A percentile compares a stretch with the other conserved stretches of the same genome.
phyloP scores from a whole-genome alignment of 768 basidiomycete species.

The Flagelloscypha sp. region DNA sequence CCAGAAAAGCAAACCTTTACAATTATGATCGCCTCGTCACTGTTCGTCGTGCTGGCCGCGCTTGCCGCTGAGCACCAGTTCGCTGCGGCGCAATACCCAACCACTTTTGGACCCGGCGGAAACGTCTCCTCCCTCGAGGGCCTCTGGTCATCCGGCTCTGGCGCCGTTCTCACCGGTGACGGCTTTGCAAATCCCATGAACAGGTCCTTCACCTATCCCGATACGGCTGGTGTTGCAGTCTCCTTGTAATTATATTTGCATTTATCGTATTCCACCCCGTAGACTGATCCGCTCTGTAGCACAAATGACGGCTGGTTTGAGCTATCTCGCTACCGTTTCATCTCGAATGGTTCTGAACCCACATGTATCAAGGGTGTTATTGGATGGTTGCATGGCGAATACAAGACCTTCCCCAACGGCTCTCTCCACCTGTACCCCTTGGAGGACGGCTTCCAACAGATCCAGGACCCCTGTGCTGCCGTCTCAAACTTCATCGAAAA shows the following conservation, averaged over 20 bases:
- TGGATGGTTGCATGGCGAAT: slow-evolving; percentile 85
- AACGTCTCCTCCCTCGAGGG: slow-evolving; percentile 69
- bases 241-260: slow-evolving; percentile 62
- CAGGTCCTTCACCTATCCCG: slow-evolving; percentile 74
- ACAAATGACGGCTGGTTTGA: slow-evolving; percentile 76
- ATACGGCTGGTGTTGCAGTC: slow-evolving; percentile 80
- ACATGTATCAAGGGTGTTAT: slow-evolving; percentile 86
- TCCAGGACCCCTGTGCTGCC: slow-evolving; percentile 90
- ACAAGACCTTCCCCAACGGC: slow-evolving; percentile 60
- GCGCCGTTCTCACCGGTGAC: slow-evolving; percentile 78
- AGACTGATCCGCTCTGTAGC: slow-evolving; percentile 28
- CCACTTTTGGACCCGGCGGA: slow-evolving; percentile 13
- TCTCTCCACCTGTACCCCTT: slow-evolving; percentile 71
- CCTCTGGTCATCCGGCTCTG: slow-evolving; percentile 81
- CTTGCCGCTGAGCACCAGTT: not conserved
- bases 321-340: slow-evolving; percentile 84
- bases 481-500: slow-evolving; percentile 78
- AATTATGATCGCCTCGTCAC: too few species aligned
- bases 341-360: slow-evolving; percentile 81
- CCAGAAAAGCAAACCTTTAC: too few species aligned
- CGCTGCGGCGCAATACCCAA: not conserved
- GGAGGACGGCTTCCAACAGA: slow-evolving; percentile 87
- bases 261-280: not conserved
- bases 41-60: too few species aligned
- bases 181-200: slow-evolving; percentile 81